These are phyloP conservation scores for Stagonosporopsis cucurbitacearum DNA, from an alignment of 2,329 filamentous ascomycete genomes.

Conservation along the genomic window DNA sequence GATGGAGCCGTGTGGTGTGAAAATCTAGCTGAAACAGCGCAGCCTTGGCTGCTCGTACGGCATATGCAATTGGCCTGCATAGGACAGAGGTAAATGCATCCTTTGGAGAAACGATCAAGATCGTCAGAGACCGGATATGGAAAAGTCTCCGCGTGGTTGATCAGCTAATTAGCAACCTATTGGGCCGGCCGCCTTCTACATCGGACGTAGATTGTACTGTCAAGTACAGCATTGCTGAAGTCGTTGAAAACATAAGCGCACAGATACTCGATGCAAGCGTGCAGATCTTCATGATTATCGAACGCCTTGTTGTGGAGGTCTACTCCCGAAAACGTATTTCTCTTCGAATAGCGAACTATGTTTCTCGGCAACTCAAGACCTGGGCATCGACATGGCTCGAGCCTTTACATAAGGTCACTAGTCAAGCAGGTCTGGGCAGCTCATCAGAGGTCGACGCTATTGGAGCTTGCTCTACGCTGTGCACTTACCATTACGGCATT, in stretches of 20 bases:
- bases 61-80: conserved; percentile 61
- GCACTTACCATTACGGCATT: conserved; percentile 62
- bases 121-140: conserved; percentile 58
- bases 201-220: conserved; percentile 58
- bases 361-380: conserved; percentile 50
- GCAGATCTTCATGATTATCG: conserved; percentile 58
- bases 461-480: conserved; percentile 58
- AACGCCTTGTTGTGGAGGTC: conserved; percentile 55
- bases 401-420: conserved; percentile 35
- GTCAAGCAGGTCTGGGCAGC: conserved; percentile 29
- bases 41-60: conserved; percentile 57
- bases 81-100: conserved; percentile 60
- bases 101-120: conserved; percentile 52
- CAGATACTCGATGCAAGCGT: conserved; percentile 44
- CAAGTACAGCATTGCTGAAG: conserved; percentile 44
- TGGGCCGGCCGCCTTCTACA: conserved; percentile 61
- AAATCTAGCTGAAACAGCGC: background rate
- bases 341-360: conserved; percentile 49
- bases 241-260: conserved; percentile 21
- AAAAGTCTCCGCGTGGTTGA: conserved; percentile 61
- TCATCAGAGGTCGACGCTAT: conserved; percentile 35
- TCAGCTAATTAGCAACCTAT: conserved; percentile 58
- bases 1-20: background rate
- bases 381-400: conserved; percentile 50
- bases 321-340: conserved; percentile 54